Conservation (phyloP, 139 green algal species). For the Ettlia oleoabundans region DNA sequence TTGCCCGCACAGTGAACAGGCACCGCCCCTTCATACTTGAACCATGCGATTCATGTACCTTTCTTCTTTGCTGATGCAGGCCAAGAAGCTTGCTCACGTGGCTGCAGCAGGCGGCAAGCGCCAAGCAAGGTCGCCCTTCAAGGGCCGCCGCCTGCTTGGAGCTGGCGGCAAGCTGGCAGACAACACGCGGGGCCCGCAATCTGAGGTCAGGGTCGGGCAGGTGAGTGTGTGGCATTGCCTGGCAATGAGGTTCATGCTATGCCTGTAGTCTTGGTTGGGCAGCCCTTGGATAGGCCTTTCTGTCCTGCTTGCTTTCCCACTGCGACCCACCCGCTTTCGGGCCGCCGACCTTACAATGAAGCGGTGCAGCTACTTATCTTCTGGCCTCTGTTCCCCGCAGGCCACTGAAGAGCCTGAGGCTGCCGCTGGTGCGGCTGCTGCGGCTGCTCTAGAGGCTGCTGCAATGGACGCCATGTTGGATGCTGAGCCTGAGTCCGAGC, state of each 20-base stretch:
- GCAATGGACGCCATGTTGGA: background rate
- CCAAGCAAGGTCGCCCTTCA: background rate
- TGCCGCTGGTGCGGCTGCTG: background rate
- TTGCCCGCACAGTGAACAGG: too few species aligned
- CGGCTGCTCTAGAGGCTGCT: too few species aligned
- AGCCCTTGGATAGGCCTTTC: too few species aligned
- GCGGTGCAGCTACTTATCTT: too few species aligned
- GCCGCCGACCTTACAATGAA: too few species aligned
- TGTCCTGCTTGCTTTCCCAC: too few species aligned
- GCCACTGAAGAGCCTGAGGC: background rate
- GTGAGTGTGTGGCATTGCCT: too few species aligned
- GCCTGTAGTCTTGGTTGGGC: too few species aligned
- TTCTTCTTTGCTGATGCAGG: background rate
- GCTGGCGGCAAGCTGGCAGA: background rate
- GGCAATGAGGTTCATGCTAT: too few species aligned
- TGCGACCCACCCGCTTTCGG: too few species aligned
- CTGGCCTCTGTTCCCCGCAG: too few species aligned
- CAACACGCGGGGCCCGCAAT: background rate
- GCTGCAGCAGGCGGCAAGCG: background rate
- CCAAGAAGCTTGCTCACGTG: background rate
- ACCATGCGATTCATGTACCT: background rate
- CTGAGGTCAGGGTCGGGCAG: background rate
- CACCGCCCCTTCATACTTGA: too few species aligned
- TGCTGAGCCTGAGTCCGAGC: background rate
- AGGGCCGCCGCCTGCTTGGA: background rate